phyloP scores from a whole-genome alignment of 202 grass and related monocot species.

The Panicum hallii region DNA sequence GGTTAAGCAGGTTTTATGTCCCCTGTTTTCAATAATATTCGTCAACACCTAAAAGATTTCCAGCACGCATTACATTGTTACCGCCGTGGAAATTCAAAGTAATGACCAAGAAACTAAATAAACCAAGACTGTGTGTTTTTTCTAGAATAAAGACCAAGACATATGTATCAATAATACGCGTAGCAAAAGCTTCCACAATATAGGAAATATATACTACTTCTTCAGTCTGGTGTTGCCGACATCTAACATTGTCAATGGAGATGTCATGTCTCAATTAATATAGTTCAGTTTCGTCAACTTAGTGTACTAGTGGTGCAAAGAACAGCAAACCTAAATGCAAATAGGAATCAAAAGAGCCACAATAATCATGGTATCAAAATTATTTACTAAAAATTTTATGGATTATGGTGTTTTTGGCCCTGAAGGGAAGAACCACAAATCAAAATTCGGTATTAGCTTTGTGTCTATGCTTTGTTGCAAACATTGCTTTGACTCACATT shows the following conservation, averaged over 20 bases:
- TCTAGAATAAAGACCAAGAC: background rate
- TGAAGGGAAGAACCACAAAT: background rate
- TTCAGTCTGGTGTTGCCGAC: background rate
- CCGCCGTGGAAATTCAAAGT: background rate
- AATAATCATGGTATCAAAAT: background rate
- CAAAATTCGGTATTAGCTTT: background rate
- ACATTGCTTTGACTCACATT: background rate
- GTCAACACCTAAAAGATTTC: background rate
- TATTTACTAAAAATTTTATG: background rate
- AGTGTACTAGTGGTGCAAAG: background rate
- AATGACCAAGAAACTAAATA: background rate
- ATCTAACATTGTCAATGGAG: constrained; percentile 21
- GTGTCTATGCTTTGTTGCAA: background rate
- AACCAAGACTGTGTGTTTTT: background rate
- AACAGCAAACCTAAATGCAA: background rate
- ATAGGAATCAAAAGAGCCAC: background rate
- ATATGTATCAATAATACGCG: background rate
- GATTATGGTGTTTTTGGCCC: background rate
- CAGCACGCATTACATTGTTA: background rate
- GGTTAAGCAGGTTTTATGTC: background rate
- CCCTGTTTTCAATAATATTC: background rate
- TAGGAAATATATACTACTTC: constrained; percentile 1
- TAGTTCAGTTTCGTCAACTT: constrained; percentile 39
- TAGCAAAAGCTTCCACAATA: background rate
- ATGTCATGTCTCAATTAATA: constrained; percentile 30